A percentile compares a stretch with the other conserved stretches of the same genome.
phyloP scores from a whole-genome alignment of 495 filamentous ascomycete species.

The Penicillium verhagenii region DNA sequence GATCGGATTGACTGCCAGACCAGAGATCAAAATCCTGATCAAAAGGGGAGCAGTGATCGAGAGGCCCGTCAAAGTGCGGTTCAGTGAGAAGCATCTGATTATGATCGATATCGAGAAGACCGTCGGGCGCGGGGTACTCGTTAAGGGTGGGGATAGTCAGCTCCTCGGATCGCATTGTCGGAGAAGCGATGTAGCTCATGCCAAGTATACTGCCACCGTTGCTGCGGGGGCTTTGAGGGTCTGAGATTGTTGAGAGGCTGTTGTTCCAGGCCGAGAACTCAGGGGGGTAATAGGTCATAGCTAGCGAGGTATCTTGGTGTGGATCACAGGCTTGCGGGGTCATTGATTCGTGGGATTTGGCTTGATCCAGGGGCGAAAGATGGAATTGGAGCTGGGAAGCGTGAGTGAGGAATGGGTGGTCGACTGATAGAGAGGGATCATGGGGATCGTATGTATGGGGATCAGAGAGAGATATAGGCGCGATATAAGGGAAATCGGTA shows the following conservation, averaged over 20 bases:
- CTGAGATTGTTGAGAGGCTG: constrained; percentile 20
- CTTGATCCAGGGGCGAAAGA: constrained; percentile 5
- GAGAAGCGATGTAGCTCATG: constrained; percentile 23
- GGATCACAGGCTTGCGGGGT: constrained; percentile 15
- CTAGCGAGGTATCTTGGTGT: neutral
- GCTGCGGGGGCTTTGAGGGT: constrained; percentile 23
- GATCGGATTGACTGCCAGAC: constrained; percentile 17
- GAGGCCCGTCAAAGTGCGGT: constrained; percentile 2
- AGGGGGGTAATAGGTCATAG: constrained; percentile 8
- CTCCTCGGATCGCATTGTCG: constrained; percentile 23
- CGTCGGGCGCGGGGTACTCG: constrained; percentile 20
- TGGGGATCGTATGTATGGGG: constrained; percentile 11
- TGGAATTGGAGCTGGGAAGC: constrained; percentile 12
- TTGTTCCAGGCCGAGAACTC: constrained; percentile 16
- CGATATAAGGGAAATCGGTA: constrained; percentile 13
- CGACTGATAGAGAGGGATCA: constrained; percentile 12
- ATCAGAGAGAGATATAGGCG: constrained; percentile 2
- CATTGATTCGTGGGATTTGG: constrained; percentile 2
- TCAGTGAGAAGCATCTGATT: constrained; percentile 7
- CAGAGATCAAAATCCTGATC: constrained; percentile 14
- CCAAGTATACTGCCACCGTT: constrained; percentile 15
- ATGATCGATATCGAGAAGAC: constrained; percentile 11
- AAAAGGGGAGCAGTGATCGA: constrained; percentile 12
- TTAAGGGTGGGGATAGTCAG: constrained; percentile 1
- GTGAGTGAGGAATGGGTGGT: constrained; percentile 14